Conservation (phyloP, 2,329 filamentous ascomycete species). For the Nemania sp. region DNA sequence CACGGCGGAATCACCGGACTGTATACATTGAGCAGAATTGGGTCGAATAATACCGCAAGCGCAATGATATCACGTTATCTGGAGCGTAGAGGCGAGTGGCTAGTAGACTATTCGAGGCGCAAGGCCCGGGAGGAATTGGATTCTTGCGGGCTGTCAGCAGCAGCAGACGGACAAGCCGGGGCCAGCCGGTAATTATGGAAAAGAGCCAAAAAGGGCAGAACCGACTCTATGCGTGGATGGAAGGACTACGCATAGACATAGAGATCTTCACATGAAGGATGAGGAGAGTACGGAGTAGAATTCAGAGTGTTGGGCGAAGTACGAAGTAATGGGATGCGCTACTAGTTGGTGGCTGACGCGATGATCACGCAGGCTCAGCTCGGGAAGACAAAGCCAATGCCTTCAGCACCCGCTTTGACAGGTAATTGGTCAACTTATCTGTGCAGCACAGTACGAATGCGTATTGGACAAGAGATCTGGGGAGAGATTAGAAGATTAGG, state of each 20-base stretch:
- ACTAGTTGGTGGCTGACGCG: slow-evolving; percentile 29
- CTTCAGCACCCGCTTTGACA: slow-evolving; percentile 2
- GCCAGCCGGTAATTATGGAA: slow-evolving; percentile 2
- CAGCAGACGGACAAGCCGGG: not conserved
- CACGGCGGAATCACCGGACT: slow-evolving; percentile 19
- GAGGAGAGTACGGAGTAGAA: too few species aligned
- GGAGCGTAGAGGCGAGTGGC: not conserved
- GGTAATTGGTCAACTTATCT: slow-evolving; percentile 3
- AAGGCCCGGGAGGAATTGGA: not conserved
- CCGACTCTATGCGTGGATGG: not conserved
- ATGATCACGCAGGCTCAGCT: slow-evolving; percentile 23
- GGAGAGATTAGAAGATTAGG: slow-evolving; percentile 14
- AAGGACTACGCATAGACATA: not conserved
- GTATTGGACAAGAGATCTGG: slow-evolving; percentile 5
- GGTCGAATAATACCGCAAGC: not conserved
- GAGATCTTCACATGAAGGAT: too few species aligned
- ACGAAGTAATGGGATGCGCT: slow-evolving; percentile 20
- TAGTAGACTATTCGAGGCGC: not conserved
- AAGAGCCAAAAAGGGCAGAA: not conserved
- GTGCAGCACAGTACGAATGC: not conserved
- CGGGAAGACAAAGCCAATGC: slow-evolving; percentile 15
- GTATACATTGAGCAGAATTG: slow-evolving; percentile 21
- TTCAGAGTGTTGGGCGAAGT: too few species aligned
- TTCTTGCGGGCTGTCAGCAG: slow-evolving; percentile 4
- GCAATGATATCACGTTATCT: not conserved